Conservation (phyloP, 1,284 basidiomycete genomes). For the Apiotrichum brassicae region DNA sequence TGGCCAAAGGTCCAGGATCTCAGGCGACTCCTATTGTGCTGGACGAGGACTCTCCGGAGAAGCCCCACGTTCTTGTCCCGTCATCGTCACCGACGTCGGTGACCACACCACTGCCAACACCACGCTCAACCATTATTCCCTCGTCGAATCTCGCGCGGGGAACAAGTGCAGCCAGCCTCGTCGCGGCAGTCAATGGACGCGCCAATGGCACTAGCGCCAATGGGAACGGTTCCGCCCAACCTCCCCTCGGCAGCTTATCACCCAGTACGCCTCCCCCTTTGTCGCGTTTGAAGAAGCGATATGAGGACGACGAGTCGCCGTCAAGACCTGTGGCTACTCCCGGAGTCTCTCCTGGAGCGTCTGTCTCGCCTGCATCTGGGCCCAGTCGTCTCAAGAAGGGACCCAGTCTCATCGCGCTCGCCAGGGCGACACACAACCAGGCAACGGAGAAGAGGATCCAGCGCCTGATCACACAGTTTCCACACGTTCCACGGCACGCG, state of each 20-base stretch:
- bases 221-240: not conserved
- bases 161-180: not conserved
- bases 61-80: constrained; percentile 7
- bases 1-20: not conserved
- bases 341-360: too few species aligned
- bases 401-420: constrained; percentile 10
- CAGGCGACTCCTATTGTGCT: not conserved
- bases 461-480: constrained; percentile 21
- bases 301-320: constrained; percentile 13
- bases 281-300: constrained; percentile 21
- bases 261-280: constrained; percentile 21
- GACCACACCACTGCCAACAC: not conserved
- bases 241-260: constrained; percentile 6
- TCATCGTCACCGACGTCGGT: constrained; percentile 4
- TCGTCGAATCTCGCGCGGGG: constrained; percentile 8
- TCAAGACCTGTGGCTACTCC: not conserved
- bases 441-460: constrained; percentile 11
- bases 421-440: constrained; percentile 12
- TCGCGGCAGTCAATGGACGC: not conserved
- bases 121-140: constrained; percentile 1
- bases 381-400: not conserved
- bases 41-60: not conserved
- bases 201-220: not conserved
- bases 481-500: constrained; percentile 7
- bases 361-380: not conserved